phyloP scores from a whole-genome alignment of 2,329 filamentous ascomycete species.

The Xylariaceae sp. region DNA sequence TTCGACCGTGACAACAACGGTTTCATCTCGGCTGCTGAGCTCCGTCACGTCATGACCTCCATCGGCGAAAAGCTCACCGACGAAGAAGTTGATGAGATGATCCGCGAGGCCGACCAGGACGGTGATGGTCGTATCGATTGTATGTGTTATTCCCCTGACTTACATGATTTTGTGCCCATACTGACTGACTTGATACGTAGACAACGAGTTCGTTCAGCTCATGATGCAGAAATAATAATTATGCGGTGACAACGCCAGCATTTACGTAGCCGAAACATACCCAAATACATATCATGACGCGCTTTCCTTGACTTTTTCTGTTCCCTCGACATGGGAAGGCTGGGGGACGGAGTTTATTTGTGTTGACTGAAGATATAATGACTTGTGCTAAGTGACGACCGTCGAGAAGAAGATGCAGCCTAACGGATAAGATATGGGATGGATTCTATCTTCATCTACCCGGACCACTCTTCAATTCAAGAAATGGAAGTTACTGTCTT shows the following conservation, averaged over 20 bases:
- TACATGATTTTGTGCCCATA: neutral
- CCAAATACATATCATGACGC: slow-evolving; percentile 26
- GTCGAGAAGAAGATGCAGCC: neutral
- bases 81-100: slow-evolving; percentile 90
- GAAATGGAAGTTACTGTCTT: slow-evolving; percentile 1
- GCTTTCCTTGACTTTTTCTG: slow-evolving; percentile 23
- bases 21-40: slow-evolving; percentile 82
- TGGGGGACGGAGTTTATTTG: slow-evolving; percentile 12
- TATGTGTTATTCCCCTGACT: slow-evolving; percentile 40
- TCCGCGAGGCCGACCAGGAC: slow-evolving; percentile 84
- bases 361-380: slow-evolving; percentile 9
- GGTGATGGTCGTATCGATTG: slow-evolving; percentile 86
- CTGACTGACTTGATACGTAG: slow-evolving; percentile 45
- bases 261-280: slow-evolving; percentile 25
- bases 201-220: slow-evolving; percentile 89
- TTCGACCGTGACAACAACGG: slow-evolving; percentile 91
- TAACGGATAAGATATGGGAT: neutral
- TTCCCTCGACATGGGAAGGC: slow-evolving; percentile 8
- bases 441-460: neutral
- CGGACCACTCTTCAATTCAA: slow-evolving; percentile 1
- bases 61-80: slow-evolving; percentile 89
- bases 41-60: slow-evolving; percentile 87
- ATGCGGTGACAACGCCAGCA: slow-evolving; percentile 20
- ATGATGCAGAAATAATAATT: slow-evolving; percentile 85
- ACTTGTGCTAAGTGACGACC: slow-evolving; percentile 5